Base-by-base conservation (phyloP, 1,139 yeast species). In the Yamadazyma siamensis region DNA sequence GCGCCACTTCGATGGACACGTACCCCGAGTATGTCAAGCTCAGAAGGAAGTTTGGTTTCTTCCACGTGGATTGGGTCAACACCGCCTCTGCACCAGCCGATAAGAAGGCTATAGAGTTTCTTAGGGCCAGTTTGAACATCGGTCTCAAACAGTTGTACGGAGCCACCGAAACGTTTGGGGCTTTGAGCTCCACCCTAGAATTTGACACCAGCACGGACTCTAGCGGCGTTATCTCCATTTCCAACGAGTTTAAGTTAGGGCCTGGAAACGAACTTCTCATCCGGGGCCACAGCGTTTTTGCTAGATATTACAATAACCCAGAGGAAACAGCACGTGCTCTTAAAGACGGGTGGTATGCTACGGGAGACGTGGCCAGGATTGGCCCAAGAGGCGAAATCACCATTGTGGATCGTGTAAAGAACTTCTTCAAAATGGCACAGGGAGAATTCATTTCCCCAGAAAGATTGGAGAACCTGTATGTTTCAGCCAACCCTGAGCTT, bases 401-500 rank as follows among this genome's bases (percentile, higher is more conserved):
- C 28, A 61, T 63, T 25, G 48, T 61, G 26, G 69, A 63, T 41
- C 43, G 69, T 27, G 64, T 61, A 13, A 62, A 62, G 47, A 61
- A 63, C 40, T 61, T 61, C 42, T 62, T 63, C 53, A 63, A 62
- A 44, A 48, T 61, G 51, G 56, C 61, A 6, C 67, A 61, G 27
- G 68, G 68, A 2, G 68, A 61, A 39, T 61, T 51, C 34, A 50
- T 61, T 7, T 54, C 65, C 2, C 68, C 68, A 0, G 68, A 61
- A 36, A 52, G 52, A 36, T 49, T 61, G 13, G 68, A 61, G 39
- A 60, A 58, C 32, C 36, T 49, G 17, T 61, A 61, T 36, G 43
- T 60, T 21, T 47, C 61, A 4, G 39, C 47, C 4, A 56, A 56
- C 34, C 55, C 65, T 4, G 31, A 42, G 9, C 38, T 61, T 15